These are phyloP conservation scores for Auxenochlorella pyrenoidosa DNA, from an alignment of 139 green algal genomes.

Conservation along the genomic window DNA sequence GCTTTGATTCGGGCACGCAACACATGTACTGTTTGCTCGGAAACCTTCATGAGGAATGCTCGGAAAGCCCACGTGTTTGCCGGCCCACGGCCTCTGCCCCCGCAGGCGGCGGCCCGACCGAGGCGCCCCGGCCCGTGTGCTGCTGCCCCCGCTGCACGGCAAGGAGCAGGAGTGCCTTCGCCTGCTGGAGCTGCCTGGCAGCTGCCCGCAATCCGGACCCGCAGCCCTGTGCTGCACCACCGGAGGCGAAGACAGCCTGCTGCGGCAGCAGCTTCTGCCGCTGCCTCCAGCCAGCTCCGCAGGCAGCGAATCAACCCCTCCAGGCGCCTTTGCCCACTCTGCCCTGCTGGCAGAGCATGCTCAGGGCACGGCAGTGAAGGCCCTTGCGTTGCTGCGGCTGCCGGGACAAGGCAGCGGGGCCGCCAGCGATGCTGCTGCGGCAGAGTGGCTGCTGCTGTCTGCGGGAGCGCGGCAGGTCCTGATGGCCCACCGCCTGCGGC, in stretches of 20 bases:
- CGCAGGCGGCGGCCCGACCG: background rate
- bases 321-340: background rate
- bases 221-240: conserved; percentile 21
- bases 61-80: no score
- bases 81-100: no score
- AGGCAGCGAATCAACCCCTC: background rate
- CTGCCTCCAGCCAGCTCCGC: background rate
- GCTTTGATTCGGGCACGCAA: no score
- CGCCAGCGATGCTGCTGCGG: background rate
- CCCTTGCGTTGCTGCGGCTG: conserved; percentile 16
- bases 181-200: conserved; percentile 4
- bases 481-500: conserved; percentile 32
- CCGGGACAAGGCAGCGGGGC: background rate
- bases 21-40: no score
- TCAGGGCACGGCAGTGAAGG: conserved; percentile 35
- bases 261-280: conserved; percentile 16
- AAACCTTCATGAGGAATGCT: no score
- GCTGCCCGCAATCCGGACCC: background rate
- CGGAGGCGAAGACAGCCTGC: conserved; percentile 7
- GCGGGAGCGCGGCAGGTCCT: conserved; percentile 44
- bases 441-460: conserved; percentile 38
- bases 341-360: conserved; percentile 23
- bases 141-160: conserved; percentile 23
- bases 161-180: conserved; percentile 38
- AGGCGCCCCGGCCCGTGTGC: background rate